Evolutionary conservation across 2,329 filamentous ascomycete genomes (phyloP), one percentile per base, ranked within the genome.

Genomic region (Aureobasidium sp.): DNA sequence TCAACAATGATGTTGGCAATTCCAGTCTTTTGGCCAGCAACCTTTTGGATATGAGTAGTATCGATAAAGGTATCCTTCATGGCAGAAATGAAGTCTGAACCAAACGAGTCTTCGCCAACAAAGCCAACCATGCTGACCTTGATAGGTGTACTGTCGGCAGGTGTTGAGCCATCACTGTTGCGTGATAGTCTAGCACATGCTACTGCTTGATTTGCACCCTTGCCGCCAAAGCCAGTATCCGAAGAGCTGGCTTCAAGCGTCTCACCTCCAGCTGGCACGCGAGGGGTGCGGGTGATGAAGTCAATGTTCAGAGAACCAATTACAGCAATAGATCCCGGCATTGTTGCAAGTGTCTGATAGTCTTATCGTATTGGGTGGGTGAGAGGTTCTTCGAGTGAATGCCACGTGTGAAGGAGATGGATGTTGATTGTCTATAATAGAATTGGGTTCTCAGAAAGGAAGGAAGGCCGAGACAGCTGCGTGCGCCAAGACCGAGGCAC

Each of bases 301-400:
- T 99, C 93, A 72, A 90, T 90, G 77, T 97, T 97, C 64, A 99
- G 85, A 37, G 93, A 97, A 68, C 93, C 93, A 67, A 97, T 86
- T 65, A 97, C 84, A 65, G 88, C 87, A 73, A 97, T 94, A 19
- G 48, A 57, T 1, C 49, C 60, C 27, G 57, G 33, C 57, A 60
- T 59, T 19, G 1, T 58, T 14, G 15, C 11, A 9, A 17, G 29
- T 24, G 17, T 33, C 39, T 15, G 5, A n/a, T 24, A 39, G 5
- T 11, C 15, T n/a, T 17, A 24, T 48, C 9, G 45, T 48, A n/a
- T 5, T 31, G 44, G 6, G 15, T 17, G 15, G 6, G 7, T 40
- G 39, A 11, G 8, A 8, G 6, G 4, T n/a, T 8, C 5, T 48
- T 31, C 8, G 15, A 27, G n/a, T 2, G 24, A 42, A 42, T 54